Base-by-base conservation (phyloP, 1,284 basidiomycete genomes). In the Pascua guehoae region DNA sequence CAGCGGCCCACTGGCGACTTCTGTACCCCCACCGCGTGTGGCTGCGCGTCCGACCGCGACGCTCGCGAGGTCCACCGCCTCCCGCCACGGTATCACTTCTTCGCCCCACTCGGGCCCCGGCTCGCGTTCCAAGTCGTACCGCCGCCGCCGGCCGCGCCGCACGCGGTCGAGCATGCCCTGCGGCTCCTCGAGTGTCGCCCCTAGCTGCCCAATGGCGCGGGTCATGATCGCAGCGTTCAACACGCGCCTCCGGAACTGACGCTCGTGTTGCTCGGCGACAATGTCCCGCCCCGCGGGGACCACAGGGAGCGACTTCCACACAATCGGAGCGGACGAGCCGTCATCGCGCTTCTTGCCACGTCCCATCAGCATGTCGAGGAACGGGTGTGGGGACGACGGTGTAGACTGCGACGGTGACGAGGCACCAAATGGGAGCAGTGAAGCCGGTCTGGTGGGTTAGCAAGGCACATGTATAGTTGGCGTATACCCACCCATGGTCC, bases 181-280 rank as follows among this genome's bases (percentile, higher is more conserved):
- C 54, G 72, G 72, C 53, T 73, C 80, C 47, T 57, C 79, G 81
- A 92, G 71, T 1, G 77, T 67, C 2, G 88, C 89, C 11, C 89
- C 90, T 12, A 89, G 81, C 2, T 83, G 81, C 37, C 86, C 85
- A 24, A 91, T 79, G 9, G 84, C 90, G 83, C 89, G 58, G 56
- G 54, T 62, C 41, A 69, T 55, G 40, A 69, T 38, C 5, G 69
- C 67, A 12, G 66, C 66, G 36, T 61, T 66, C 47, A 64, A 41
- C 2, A 64, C 54, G 8, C 84, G 79, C 53, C 89, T 81, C 41
- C 87, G 79, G 3, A 78, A 72, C 57, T 86, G 80, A 42, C 89
- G 82, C 59, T 80, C 83, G 12, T 78, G 74, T 46, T 80, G 81
- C 71, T 92, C 90, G 11, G 79, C 73, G 0, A 68, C 64, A 15